These are phyloP conservation scores for Cordyceps javanica DNA, from an alignment of 2,329 filamentous ascomycete genomes.

Conservation along the genomic window DNA sequence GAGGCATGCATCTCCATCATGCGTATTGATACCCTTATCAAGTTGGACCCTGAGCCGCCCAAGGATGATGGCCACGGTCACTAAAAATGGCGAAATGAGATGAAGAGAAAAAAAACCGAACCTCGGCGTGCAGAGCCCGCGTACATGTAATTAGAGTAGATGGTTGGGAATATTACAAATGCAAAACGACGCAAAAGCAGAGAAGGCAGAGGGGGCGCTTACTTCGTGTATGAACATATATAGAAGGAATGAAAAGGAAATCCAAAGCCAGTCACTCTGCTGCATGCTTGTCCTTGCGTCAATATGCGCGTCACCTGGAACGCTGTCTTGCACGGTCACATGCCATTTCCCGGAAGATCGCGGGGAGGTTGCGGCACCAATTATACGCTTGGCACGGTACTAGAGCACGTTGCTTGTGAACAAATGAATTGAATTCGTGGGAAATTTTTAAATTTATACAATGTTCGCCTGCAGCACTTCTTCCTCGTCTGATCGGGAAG, in stretches of 20 bases:
- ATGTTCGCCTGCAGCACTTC: constrained; percentile 11
- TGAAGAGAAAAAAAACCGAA: constrained; percentile 7
- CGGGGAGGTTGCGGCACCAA: not conserved
- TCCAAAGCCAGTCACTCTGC: not conserved
- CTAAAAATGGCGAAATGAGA: constrained; percentile 37
- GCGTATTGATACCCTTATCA: constrained; percentile 98
- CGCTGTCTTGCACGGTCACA: not conserved
- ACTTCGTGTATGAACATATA: constrained; percentile 1
- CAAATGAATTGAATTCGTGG: constrained; percentile 12
- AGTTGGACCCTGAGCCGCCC: constrained; percentile 84
- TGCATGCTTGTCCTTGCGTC: not conserved
- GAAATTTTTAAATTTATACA: constrained; percentile 15
- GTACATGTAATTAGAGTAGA: constrained; percentile 11
- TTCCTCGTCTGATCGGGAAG: constrained; percentile 12
- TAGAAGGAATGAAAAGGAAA: constrained; percentile 2
- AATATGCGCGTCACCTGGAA: not conserved
- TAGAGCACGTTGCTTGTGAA: no score
- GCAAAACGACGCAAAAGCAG: not conserved
- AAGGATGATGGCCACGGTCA: constrained; percentile 80
- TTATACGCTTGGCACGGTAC: no score
- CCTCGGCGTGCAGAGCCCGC: not conserved
- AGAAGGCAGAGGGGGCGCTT: not conserved
- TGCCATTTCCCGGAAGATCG: not conserved
- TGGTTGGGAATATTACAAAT: constrained; percentile 2
- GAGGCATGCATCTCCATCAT: constrained; percentile 99